Conservation (phyloP, 2,329 filamentous ascomycete species). For the Penicillium vulpinum region DNA sequence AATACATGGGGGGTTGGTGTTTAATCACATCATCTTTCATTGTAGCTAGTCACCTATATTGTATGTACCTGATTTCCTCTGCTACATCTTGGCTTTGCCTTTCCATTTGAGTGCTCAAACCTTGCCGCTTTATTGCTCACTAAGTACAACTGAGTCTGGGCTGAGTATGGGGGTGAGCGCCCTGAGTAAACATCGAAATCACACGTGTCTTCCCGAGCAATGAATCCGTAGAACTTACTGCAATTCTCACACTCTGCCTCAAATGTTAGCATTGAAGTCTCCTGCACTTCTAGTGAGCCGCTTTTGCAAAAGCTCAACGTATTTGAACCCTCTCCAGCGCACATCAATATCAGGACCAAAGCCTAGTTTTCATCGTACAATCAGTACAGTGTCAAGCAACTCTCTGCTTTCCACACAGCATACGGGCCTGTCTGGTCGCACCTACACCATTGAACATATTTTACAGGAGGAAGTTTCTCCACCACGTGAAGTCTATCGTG, state of each 20-base stretch:
- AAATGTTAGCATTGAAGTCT: background rate
- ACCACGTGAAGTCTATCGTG: background rate
- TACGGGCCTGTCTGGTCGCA: background rate
- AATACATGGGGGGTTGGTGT: background rate
- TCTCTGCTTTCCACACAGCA: background rate
- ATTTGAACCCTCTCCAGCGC: background rate
- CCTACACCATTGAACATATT: no score
- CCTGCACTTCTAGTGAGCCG: background rate
- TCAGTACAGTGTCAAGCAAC: background rate
- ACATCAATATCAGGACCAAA: background rate
- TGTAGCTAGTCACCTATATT: background rate
- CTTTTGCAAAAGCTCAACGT: background rate
- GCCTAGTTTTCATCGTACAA: background rate
- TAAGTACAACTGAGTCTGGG: no score
- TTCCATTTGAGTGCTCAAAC: no score
- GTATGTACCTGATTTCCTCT: no score
- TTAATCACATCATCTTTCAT: background rate
- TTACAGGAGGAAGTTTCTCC: background rate
- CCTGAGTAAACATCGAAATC: no score
- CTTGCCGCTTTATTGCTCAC: no score
- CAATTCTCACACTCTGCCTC: background rate
- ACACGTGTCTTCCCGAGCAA: no score
- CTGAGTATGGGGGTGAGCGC: no score
- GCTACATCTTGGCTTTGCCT: no score
- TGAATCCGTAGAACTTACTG: no score